phyloP scores from a whole-genome alignment of 1,284 basidiomycete genomes.

The Cystobasidium sp. region DNA sequence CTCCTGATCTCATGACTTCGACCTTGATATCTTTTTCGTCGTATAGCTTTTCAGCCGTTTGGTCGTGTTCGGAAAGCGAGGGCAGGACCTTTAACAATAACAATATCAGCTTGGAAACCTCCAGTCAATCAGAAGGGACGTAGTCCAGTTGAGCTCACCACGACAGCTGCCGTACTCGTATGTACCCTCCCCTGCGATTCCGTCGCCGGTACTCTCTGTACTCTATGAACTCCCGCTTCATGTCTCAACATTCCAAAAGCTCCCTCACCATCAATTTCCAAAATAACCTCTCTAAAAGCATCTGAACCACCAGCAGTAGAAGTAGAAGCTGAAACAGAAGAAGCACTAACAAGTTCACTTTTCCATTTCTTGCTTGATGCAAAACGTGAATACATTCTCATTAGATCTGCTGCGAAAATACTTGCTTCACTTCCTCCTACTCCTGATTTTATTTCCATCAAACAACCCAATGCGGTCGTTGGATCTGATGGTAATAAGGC shows the following conservation, averaged over 20 bases:
- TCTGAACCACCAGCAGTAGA: slow-evolving; percentile 35
- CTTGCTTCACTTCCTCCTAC: slow-evolving; percentile 89
- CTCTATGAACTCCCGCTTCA: slow-evolving; percentile 95
- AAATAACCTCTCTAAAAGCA: slow-evolving; percentile 67
- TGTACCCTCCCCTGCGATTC: slow-evolving; percentile 86
- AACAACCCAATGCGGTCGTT: slow-evolving; percentile 70
- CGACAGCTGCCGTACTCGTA: slow-evolving; percentile 86
- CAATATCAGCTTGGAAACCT: slow-evolving; percentile 42
- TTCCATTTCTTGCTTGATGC: slow-evolving; percentile 46
- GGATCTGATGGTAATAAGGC: slow-evolving; percentile 73
- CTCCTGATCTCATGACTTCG: slow-evolving; percentile 92
- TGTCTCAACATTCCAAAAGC: slow-evolving; percentile 79
- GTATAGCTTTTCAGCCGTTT: slow-evolving; percentile 62
- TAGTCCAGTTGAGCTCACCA: slow-evolving; percentile 64
- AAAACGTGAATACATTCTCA: slow-evolving; percentile 82
- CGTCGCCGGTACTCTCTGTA: slow-evolving; percentile 90
- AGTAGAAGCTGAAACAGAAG: slow-evolving; percentile 20
- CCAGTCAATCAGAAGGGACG: background rate
- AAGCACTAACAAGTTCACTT: slow-evolving; percentile 35
- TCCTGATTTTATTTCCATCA: slow-evolving; percentile 89
- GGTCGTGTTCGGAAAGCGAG: slow-evolving; percentile 60
- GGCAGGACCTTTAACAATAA: slow-evolving; percentile 70
- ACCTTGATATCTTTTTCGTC: slow-evolving; percentile 83
- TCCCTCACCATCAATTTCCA: slow-evolving; percentile 77
- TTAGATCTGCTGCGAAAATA: slow-evolving; percentile 77